Percentiles rank a stretch among this genome's conserved stretches.
phyloP scores from a whole-genome alignment of 306 rosid species.

The Gillenia trifoliata region DNA sequence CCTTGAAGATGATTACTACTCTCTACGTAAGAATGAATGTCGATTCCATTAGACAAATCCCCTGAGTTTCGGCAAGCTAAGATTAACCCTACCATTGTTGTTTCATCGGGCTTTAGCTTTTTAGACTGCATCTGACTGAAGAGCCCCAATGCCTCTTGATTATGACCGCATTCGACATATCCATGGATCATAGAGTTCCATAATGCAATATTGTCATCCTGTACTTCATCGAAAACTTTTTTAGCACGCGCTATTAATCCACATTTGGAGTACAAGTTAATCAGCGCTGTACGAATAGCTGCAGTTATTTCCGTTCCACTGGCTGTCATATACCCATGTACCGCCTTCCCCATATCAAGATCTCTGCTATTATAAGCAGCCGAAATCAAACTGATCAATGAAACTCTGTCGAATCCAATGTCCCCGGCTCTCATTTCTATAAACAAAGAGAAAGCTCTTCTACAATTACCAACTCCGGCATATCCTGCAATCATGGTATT shows the following conservation, averaged over 20 bases:
- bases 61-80: conserved; percentile 19
- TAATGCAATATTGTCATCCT: conserved; percentile 12
- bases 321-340: conserved; percentile 17
- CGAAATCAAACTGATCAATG: conserved; percentile 13
- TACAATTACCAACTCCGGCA: conserved; percentile 14
- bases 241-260: conserved; percentile 12
- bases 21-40: conserved; percentile 18
- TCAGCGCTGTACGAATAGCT: background rate
- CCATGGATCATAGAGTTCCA: conserved; percentile 27
- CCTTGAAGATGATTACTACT: conserved; percentile 3
- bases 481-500: conserved; percentile 19
- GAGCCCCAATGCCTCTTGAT: conserved; percentile 12
- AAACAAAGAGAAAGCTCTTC: conserved; percentile 14
- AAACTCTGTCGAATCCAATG: conserved; percentile 15
- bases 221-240: conserved; percentile 1
- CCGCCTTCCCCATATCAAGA: conserved; percentile 13
- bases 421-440: conserved; percentile 11
- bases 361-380: conserved; percentile 11
- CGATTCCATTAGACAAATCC: conserved; percentile 7
- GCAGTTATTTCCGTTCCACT: background rate
- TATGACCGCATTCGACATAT: background rate
- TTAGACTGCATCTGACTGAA: conserved; percentile 10
- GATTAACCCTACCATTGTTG: conserved; percentile 23
- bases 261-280: conserved; percentile 17
- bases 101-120: conserved; percentile 20